phyloP scores from a whole-genome alignment of 805 yeast species.

The Suhomyces faveliae region DNA sequence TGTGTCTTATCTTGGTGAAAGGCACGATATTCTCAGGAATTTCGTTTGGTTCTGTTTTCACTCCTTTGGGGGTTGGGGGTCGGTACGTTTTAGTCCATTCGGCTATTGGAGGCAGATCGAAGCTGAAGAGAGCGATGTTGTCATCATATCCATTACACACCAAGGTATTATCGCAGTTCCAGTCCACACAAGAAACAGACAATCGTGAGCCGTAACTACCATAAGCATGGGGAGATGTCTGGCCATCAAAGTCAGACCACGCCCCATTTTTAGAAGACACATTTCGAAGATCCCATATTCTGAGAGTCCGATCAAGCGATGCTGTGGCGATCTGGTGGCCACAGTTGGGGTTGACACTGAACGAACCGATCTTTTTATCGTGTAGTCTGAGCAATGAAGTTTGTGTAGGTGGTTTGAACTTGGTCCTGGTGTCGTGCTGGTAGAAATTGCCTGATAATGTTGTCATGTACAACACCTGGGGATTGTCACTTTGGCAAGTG shows the following conservation, averaged over 20 bases:
- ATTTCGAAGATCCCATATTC: slow-evolving; percentile 83
- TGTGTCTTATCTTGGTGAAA: slow-evolving; percentile 66
- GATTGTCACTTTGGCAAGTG: slow-evolving; percentile 41
- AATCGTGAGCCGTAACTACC: slow-evolving; percentile 72
- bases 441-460: slow-evolving; percentile 82
- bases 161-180: slow-evolving; percentile 65
- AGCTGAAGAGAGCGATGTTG: slow-evolving; percentile 64
- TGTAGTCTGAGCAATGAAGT: slow-evolving; percentile 58
- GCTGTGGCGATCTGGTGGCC: slow-evolving; percentile 76
- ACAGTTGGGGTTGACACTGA: slow-evolving; percentile 69
- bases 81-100: slow-evolving; percentile 23
- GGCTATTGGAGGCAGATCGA: slow-evolving; percentile 32
- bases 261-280: slow-evolving; percentile 33
- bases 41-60: slow-evolving; percentile 15
- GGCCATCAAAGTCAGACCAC: slow-evolving; percentile 60
- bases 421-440: slow-evolving; percentile 62
- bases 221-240: slow-evolving; percentile 46
- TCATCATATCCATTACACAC: slow-evolving; percentile 96
- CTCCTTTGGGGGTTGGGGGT: slow-evolving; percentile 13
- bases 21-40: slow-evolving; percentile 53
- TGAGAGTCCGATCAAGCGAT: slow-evolving; percentile 80
- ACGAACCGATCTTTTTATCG: slow-evolving; percentile 91
- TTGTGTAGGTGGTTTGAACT: slow-evolving; percentile 25
- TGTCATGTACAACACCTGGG: slow-evolving; percentile 63
- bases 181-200: slow-evolving; percentile 82